These are phyloP conservation scores for Phytopythium cucurbitacearum DNA, from an alignment of 352 stramenopile species.

Conservation along the genomic window DNA sequence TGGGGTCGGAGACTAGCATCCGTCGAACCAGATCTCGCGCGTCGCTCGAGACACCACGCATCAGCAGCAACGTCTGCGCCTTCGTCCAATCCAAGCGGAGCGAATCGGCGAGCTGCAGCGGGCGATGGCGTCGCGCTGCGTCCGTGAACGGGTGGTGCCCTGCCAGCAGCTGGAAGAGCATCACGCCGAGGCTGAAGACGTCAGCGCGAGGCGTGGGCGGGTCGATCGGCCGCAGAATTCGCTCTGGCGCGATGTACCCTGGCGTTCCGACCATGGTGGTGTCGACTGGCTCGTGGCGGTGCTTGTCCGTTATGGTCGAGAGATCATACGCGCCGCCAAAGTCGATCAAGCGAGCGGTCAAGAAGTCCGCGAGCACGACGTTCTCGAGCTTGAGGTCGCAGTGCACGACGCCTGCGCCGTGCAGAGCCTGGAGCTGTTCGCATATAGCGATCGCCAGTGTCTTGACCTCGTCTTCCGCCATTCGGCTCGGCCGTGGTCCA, in stretches of 20 bases:
- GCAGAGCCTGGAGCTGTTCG: slow-evolving; percentile 89
- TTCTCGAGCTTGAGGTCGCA: slow-evolving; percentile 99
- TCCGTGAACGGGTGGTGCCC: slow-evolving; percentile 49
- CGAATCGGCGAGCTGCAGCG: slow-evolving; percentile 38
- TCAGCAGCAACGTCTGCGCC: slow-evolving; percentile 24
- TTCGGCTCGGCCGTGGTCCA: slow-evolving; percentile 5
- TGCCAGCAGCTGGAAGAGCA: slow-evolving; percentile 58
- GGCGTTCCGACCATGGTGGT: slow-evolving; percentile 51
- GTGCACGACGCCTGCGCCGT: slow-evolving; percentile 91
- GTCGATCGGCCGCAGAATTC: slow-evolving; percentile 25
- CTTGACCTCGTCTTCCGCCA: slow-evolving; percentile 41
- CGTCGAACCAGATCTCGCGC: slow-evolving; percentile 25
- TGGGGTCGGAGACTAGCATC: slow-evolving; percentile 36
- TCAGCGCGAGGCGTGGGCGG: slow-evolving; percentile 38
- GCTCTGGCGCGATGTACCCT: slow-evolving; percentile 59
- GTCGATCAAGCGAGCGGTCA: slow-evolving; percentile 43
- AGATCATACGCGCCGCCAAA: slow-evolving; percentile 53
- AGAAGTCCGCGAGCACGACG: slow-evolving; percentile 62
- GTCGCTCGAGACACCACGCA: slow-evolving; percentile 21
- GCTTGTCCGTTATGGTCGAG: slow-evolving; percentile 6
- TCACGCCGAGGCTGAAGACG: slow-evolving; percentile 55
- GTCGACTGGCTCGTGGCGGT: neutral
- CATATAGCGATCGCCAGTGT: slow-evolving; percentile 37
- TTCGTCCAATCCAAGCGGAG: slow-evolving; percentile 35
- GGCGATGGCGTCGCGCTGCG: slow-evolving; percentile 13